Percentiles rank a stretch among this genome's conserved stretches.
Conservation (phyloP, 2,329 filamentous ascomycete genomes). For the Sporothrix globosa region DNA sequence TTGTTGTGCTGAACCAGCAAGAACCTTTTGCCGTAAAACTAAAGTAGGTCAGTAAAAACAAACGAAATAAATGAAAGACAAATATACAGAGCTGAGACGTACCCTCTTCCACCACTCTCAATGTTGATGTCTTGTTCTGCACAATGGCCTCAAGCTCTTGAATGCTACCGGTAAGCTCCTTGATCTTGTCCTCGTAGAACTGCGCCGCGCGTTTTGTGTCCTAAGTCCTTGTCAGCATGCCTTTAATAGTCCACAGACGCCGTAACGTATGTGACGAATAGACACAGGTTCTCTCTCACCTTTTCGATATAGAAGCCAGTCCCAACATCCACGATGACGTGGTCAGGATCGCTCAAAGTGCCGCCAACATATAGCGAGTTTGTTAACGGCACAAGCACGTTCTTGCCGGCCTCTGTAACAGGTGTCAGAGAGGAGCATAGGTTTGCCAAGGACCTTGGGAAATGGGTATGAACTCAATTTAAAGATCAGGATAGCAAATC, state of each 20-base stretch:
- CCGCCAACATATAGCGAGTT: conserved; percentile 94
- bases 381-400: conserved; percentile 88
- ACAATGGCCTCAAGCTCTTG: conserved; percentile 62
- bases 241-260: neutral
- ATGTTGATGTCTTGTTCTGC: conserved; percentile 76
- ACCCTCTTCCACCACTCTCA: conserved; percentile 89
- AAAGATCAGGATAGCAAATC: neutral
- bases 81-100: conserved; percentile 33
- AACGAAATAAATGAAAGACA: conserved; percentile 10
- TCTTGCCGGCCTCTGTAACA: conserved; percentile 45
- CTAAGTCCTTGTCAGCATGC: conserved; percentile 41
- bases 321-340: conserved; percentile 87
- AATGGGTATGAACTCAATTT: neutral
- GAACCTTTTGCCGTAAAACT: conserved; percentile 49
- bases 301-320: conserved; percentile 97
- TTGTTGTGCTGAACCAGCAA: conserved; percentile 33
- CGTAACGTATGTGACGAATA: neutral
- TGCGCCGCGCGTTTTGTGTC: conserved; percentile 56
- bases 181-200: conserved; percentile 62
- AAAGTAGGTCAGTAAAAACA: neutral
- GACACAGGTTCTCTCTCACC: conserved; percentile 49
- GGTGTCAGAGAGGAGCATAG: neutral
- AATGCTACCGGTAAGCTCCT: conserved; percentile 57
- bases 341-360: conserved; percentile 70
- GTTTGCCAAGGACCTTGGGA: neutral